Base-by-base conservation (phyloP, 352 stramenopile species). In the Globisporangium mamillatum region DNA sequence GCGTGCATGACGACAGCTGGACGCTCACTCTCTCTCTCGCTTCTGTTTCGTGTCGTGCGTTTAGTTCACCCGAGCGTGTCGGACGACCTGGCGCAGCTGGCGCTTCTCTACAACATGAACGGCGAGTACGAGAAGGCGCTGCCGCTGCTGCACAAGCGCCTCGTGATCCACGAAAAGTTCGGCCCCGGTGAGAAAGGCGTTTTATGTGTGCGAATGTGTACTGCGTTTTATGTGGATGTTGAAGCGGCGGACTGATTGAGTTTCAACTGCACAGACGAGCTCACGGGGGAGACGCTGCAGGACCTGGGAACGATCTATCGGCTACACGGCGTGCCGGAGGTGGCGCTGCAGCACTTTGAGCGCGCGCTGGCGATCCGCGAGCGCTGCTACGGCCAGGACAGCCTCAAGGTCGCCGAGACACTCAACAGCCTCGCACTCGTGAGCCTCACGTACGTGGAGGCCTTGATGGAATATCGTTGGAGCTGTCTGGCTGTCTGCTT, bases 101-200 rank as follows among this genome's bases (percentile, higher is more conserved):
- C 81, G 41, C 67, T 89, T 60, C 81, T 91, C 65, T 86, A 79
- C 71, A 87, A 81, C 64, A 91, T 93, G 81, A 80, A 80, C 52
- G 80, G 85, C 44, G 80, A 82, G 38, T 75, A 86, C 70, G 81
- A 87, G 48, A 80, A 89, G 67, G 83, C 85, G 59, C 78, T 93
- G 32, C 76, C 78, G 27, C 74, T 91, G 67, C 77, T 93, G 56
- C 85, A 93, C 67, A 81, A 79, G 67, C 82, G 84, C 1, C 80
- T 93, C n/a, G 85, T 93, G 34, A 93, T 93, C 73, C 85, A 93
- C 68, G 85, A 93, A 63, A 93, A 93, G 67, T 88, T 82, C 66
- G 85, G 85, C 0, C 81, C 83, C 8, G 80, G 83, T 50, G 41
- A 50, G 41, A 50, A 50, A 50, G 16, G 41, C 41, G 36, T 44